Evolutionary conservation across 208 protist species (phyloP).

Genomic region (Leishmania gerbilli): DNA sequence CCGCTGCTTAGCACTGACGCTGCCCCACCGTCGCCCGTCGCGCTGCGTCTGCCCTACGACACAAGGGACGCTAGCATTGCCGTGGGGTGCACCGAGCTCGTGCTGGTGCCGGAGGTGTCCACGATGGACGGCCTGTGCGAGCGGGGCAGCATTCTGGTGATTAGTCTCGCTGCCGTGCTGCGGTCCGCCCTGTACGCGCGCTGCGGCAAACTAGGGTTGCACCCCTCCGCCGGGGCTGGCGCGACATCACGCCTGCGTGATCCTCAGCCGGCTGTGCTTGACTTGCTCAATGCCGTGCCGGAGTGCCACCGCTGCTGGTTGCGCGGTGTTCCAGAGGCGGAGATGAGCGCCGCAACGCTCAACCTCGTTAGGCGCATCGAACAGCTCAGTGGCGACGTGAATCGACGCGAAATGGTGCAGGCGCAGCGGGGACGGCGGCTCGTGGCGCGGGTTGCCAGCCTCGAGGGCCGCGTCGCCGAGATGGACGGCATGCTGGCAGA

Average conservation of each 20-base stretch:
- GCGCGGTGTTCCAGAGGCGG: slow-evolving; percentile 22
- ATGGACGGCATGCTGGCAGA: slow-evolving; percentile 13
- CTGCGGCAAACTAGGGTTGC: slow-evolving; percentile 23
- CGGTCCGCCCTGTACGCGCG: slow-evolving; percentile 47
- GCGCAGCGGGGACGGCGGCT: slow-evolving; percentile 34
- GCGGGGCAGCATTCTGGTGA: slow-evolving; percentile 21
- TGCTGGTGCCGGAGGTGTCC: slow-evolving; percentile 54
- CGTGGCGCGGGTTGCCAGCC: slow-evolving; percentile 19
- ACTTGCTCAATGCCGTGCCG: slow-evolving; percentile 33
- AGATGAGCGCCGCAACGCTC: slow-evolving; percentile 17
- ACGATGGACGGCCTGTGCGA: not conserved
- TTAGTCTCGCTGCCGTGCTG: slow-evolving; percentile 40
- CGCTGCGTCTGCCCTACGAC: slow-evolving; percentile 70
- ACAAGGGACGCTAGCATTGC: slow-evolving; percentile 53
- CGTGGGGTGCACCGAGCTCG: slow-evolving; percentile 55
- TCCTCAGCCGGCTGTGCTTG: slow-evolving; percentile 4
- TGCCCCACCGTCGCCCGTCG: slow-evolving; percentile 51
- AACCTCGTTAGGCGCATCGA: slow-evolving; percentile 17
- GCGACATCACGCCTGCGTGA: not conserved
- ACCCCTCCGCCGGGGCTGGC: not conserved
- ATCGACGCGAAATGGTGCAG: slow-evolving; percentile 32
- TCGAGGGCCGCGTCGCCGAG: slow-evolving; percentile 28
- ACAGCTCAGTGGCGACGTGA: not conserved
- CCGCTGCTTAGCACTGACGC: slow-evolving; percentile 41
- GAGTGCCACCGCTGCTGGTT: slow-evolving; percentile 36